Evolutionary conservation across 805 yeast genomes (phyloP), one percentile per base, ranked within the genome.

Genomic region (Cyberlindnera xylosilytica): DNA sequence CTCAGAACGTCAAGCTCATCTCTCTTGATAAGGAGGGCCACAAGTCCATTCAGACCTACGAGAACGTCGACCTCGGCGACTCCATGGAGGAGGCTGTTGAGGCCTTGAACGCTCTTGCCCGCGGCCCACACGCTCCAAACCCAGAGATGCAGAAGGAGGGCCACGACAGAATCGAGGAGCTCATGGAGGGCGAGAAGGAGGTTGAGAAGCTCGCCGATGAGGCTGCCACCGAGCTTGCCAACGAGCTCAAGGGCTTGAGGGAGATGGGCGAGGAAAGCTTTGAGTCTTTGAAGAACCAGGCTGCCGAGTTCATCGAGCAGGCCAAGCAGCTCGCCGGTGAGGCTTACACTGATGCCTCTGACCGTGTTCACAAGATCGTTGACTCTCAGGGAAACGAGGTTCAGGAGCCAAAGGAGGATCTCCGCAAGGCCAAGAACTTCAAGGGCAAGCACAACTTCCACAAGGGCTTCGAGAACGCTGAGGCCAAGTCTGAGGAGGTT

Each of bases 51-150:
- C 33, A 47, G 34, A 23, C 36, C 7, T 39, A 42, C 26, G 40
- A 47, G 13, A 30, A 46, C 26, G 53, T 54, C 32, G 56, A 56
- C 33, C 28, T 55, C 15, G 57, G 54, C 30, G 49, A 51, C 22
- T 42, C 53, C n/a, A 29, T 44, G 24, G 45, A 37, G 39, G 38
- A 45, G 18, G 49, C 49, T 13, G 17, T 36, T 23, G 30, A 32
- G 16, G 47, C 41, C 2, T 18, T 45, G 27, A 11, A 36, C n/a
- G 32, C 24, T 26, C 42, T 41, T 16, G 27, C 32, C 20, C 26
- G 19, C 13, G 19, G 20, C 11, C 42, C 42, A 28, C 16, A 30
- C n/a, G 28, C 13, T 20, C 34, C 26, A 22, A 12, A n/a, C 31
- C 19, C 11, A 28, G 32, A 22, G 15, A 28, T 24, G 17, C 32